These are phyloP conservation scores for Didymella segeticola DNA, from an alignment of 2,329 filamentous ascomycete species.

Conservation along the genomic window DNA sequence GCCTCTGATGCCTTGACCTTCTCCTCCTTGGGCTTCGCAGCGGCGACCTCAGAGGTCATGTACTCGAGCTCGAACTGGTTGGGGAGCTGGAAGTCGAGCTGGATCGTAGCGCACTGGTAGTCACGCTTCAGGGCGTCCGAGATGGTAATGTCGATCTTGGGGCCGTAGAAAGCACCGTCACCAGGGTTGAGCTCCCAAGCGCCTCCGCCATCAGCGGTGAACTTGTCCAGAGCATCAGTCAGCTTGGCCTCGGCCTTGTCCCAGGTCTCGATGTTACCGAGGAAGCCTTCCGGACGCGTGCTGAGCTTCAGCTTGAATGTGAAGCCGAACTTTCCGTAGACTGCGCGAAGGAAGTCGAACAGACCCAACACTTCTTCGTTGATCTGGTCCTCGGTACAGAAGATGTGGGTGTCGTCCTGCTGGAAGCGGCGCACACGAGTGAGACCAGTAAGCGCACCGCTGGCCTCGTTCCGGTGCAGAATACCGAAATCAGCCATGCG, in stretches of 20 bases:
- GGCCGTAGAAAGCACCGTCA: conserved; percentile 97
- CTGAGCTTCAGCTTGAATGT: conserved; percentile 95
- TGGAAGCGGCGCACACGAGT: conserved; percentile 93
- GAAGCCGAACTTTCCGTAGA: conserved; percentile 85
- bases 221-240: conserved; percentile 78
- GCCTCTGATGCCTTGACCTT: conserved; percentile 32
- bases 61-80: conserved; percentile 89
- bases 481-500: conserved; percentile 96
- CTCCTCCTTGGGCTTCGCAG: conserved; percentile 49
- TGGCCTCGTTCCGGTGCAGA: conserved; percentile 93
- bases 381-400: conserved; percentile 85
- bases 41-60: conserved; percentile 71
- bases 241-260: conserved; percentile 84
- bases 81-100: conserved; percentile 87
- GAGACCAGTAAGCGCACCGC: conserved; percentile 86
- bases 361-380: conserved; percentile 77
- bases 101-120: conserved; percentile 91
- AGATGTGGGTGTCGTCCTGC: conserved; percentile 96
- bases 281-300: conserved; percentile 85
- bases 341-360: conserved; percentile 83
- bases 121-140: conserved; percentile 84
- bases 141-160: conserved; percentile 98
- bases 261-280: conserved; percentile 88
- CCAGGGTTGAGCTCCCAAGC: conserved; percentile 92
- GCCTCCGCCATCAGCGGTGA: conserved; percentile 64